phyloP scores from a whole-genome alignment of 73 alveolate genomes.

The Durusdinium trenchii region DNA sequence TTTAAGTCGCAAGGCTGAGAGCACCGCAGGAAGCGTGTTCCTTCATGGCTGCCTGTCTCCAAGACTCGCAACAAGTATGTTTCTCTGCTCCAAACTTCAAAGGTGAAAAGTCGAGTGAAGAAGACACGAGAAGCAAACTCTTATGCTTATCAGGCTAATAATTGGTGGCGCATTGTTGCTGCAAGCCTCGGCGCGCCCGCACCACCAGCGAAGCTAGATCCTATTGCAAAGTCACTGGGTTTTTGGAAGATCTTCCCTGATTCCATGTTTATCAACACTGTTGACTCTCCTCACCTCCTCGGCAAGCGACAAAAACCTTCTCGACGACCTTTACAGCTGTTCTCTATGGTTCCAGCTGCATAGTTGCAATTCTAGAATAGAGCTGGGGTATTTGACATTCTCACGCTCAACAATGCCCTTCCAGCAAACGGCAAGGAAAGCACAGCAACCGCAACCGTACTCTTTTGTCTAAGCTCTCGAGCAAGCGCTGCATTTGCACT shows the following conservation, averaged over 20 bases:
- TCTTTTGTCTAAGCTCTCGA: not conserved
- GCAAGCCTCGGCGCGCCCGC: conserved; percentile 42
- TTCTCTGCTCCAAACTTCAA: not conserved
- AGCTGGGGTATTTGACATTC: not conserved
- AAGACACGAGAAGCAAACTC: not conserved
- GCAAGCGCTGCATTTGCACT: not conserved
- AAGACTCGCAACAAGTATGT: not conserved
- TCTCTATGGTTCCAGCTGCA: not conserved
- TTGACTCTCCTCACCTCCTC: conserved; percentile 24
- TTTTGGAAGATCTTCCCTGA: not conserved
- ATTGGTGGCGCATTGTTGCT: no score
- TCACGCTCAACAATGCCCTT: not conserved
- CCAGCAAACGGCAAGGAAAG: not conserved
- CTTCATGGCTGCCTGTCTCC: not conserved
- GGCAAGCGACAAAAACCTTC: conserved; percentile 44
- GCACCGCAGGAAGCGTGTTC: conserved; percentile 1
- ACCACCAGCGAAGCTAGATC: conserved; percentile 51
- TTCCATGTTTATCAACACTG: not conserved
- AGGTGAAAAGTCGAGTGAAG: not conserved
- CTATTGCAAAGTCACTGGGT: not conserved
- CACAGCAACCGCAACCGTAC: not conserved
- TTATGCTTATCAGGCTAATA: no score
- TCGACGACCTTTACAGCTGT: not conserved
- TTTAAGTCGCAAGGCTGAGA: not conserved
- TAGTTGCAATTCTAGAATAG: no score